Evolutionary conservation across 371 early-diverging fungal genomes (phyloP).

Genomic region (Circinella minor): DNA sequence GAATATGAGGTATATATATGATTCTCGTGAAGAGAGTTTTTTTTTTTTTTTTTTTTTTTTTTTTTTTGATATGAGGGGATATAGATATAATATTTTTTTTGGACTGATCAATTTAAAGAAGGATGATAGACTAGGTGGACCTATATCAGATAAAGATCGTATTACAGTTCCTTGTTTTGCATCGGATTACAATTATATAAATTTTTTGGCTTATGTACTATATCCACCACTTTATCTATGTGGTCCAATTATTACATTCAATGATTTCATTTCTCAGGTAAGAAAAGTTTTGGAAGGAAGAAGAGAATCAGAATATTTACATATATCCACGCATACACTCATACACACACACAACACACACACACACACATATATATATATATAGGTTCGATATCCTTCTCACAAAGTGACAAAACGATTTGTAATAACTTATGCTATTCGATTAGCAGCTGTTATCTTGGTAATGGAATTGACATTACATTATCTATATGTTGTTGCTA

Average conservation of each 20-base stretch:
- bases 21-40: too few relatives aligned
- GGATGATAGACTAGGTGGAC: constrained; percentile 43
- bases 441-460: constrained; percentile 57
- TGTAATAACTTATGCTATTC: constrained; percentile 51
- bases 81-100: neutral
- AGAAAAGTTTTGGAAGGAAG: too few relatives aligned
- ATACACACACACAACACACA: too few relatives aligned
- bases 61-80: neutral
- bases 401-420: constrained; percentile 43
- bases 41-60: neutral
- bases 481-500: constrained; percentile 83
- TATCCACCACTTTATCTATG: constrained; percentile 93
- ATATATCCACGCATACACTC: too few relatives aligned
- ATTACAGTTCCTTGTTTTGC: constrained; percentile 54
- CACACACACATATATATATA: too few relatives aligned
- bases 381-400: constrained; percentile 57
- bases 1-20: constrained; percentile 17
- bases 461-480: constrained; percentile 87
- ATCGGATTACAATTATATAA: constrained; percentile 73
- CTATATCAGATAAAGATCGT: constrained; percentile 64
- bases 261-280: constrained; percentile 88
- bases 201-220: constrained; percentile 81
- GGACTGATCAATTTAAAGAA: constrained; percentile 29
- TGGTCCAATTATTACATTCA: constrained; percentile 95
- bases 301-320: too few relatives aligned